Percentiles rank a stretch among this genome's conserved stretches.
Conservation (phyloP, 2,329 filamentous ascomycete genomes). For the Helminthosporium solani region DNA sequence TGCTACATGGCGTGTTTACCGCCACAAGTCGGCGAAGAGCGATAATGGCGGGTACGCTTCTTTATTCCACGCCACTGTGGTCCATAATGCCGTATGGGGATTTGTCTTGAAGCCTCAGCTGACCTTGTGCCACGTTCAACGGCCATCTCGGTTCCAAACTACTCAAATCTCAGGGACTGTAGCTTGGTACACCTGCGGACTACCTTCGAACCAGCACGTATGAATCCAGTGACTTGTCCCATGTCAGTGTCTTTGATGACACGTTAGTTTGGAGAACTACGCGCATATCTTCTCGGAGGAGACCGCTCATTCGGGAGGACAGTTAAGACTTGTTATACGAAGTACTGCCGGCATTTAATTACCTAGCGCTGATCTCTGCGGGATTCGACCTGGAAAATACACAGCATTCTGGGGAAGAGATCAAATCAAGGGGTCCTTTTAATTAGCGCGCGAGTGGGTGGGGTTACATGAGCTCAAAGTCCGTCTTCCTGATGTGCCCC, state of each 20-base stretch:
- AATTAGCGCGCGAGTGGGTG: constrained; percentile 1
- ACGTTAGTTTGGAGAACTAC: constrained; percentile 77
- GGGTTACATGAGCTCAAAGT: not conserved
- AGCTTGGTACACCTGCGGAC: no score
- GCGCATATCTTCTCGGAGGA: constrained; percentile 78
- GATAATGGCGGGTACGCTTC: constrained; percentile 60
- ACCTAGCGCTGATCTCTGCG: constrained; percentile 72
- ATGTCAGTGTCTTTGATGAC: constrained; percentile 73
- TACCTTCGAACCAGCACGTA: constrained; percentile 52
- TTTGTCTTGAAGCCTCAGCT: constrained; percentile 11
- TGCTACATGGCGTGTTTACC: constrained; percentile 72
- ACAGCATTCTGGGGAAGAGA: constrained; percentile 11
- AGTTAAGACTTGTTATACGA: constrained; percentile 76
- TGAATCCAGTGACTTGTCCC: constrained; percentile 62
- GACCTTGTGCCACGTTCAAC: constrained; percentile 1
- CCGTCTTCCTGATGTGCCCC: not conserved
- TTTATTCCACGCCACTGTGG: constrained; percentile 3
- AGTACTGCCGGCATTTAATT: constrained; percentile 76
- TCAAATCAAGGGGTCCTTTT: constrained; percentile 4
- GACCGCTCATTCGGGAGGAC: constrained; percentile 72
- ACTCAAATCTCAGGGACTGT: no score
- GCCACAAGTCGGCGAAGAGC: constrained; percentile 68
- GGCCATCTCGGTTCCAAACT: not conserved
- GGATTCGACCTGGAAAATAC: constrained; percentile 71
- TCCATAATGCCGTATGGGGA: not conserved